A percentile compares a stretch with the other conserved stretches of the same genome.
phyloP scores from a whole-genome alignment of 495 filamentous ascomycete species.

The Xylaria cubensis region DNA sequence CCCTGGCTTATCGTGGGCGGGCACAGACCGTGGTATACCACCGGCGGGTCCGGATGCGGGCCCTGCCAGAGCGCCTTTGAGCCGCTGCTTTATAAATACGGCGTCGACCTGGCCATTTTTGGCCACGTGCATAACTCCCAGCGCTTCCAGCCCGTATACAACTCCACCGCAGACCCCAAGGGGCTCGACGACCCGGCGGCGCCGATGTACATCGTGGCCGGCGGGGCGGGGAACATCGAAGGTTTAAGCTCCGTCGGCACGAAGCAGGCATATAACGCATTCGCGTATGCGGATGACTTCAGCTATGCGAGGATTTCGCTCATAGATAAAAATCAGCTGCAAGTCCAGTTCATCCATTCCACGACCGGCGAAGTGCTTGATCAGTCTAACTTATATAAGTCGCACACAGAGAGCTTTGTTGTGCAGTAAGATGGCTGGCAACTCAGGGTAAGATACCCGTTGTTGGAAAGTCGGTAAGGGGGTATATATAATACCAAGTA shows the following conservation, averaged over 20 bases:
- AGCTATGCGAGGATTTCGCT: slow-evolving; percentile 56
- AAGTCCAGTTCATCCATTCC: slow-evolving; percentile 54
- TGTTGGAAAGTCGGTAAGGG: background rate
- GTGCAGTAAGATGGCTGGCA: slow-evolving; percentile 32
- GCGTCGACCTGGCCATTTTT: slow-evolving; percentile 66
- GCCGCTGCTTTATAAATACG: slow-evolving; percentile 62
- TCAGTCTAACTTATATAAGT: slow-evolving; percentile 58
- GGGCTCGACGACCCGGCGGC: slow-evolving; percentile 60
- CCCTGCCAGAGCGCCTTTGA: slow-evolving; percentile 66
- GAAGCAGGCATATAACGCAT: slow-evolving; percentile 55
- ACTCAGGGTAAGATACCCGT: background rate
- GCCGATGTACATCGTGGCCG: slow-evolving; percentile 63
- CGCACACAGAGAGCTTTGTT: slow-evolving; percentile 57
- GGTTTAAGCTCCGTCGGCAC: slow-evolving; percentile 47
- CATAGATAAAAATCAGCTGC: slow-evolving; percentile 39
- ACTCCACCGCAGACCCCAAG: slow-evolving; percentile 52
- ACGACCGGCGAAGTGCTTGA: slow-evolving; percentile 60
- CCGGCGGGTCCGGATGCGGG: slow-evolving; percentile 49
- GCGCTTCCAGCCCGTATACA: slow-evolving; percentile 45
- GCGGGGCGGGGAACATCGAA: slow-evolving; percentile 52
- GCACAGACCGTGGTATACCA: slow-evolving; percentile 67
- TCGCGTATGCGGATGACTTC: slow-evolving; percentile 63
- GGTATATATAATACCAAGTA: background rate
- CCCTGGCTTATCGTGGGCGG: slow-evolving; percentile 66
- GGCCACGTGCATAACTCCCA: slow-evolving; percentile 69